Percentiles rank a stretch among this genome's conserved stretches.
phyloP scores from a whole-genome alignment of 192 early-diverging fungal species.

The Backusella luteola region DNA sequence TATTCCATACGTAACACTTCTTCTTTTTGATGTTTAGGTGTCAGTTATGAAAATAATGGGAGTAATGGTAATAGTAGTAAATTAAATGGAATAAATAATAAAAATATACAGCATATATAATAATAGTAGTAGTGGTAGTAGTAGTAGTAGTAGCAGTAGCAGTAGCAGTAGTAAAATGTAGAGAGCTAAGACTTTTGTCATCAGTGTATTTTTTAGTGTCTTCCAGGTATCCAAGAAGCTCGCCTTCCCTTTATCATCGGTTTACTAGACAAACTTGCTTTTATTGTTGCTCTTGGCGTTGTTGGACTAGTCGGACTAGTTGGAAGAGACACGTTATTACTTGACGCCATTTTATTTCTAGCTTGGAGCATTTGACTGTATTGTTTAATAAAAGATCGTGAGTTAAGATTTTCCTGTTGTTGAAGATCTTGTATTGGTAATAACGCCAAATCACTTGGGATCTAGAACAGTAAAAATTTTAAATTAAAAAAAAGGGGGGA shows the following conservation, averaged over 20 bases:
- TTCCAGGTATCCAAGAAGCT: not conserved
- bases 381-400: constrained; percentile 6
- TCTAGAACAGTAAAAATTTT: not conserved
- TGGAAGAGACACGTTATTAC: not conserved
- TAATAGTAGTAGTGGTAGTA: too few species aligned
- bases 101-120: constrained; percentile 3
- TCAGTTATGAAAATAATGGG: not conserved
- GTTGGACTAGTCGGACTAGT: not conserved
- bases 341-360: not conserved
- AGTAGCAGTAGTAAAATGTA: not conserved
- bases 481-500: not conserved
- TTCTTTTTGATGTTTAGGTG: not conserved
- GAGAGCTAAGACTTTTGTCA: too few species aligned
- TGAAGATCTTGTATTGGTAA: not conserved
- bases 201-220: not conserved
- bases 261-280: not conserved
- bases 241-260: not conserved
- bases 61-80: not conserved
- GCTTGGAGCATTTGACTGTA: not conserved
- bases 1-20: not conserved
- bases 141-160: not conserved
- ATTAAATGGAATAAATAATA: not conserved
- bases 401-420: constrained; percentile 1
- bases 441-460: constrained; percentile 1
- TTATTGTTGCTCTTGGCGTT: not conserved